Evolutionary conservation across 2,329 filamentous ascomycete genomes (phyloP).

Genomic region (Cryphonectria carpinicola): DNA sequence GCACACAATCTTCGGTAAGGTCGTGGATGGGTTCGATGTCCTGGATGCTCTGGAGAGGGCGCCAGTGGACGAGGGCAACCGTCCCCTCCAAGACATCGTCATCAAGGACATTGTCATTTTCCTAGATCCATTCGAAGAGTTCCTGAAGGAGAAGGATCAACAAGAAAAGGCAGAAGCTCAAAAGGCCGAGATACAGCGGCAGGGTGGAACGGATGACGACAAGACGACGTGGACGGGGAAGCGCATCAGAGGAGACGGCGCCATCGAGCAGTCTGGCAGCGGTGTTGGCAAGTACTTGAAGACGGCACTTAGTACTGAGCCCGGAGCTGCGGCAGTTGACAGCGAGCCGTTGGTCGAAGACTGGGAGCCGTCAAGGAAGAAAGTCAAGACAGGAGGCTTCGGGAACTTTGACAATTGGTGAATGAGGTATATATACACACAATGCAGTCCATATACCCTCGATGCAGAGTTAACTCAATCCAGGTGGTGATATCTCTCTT

Average conservation of each 20-base stretch:
- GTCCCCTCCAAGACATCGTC: conserved; percentile 76
- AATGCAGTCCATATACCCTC: conserved; percentile 9
- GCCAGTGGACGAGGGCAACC: conserved; percentile 73
- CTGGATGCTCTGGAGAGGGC: conserved; percentile 77
- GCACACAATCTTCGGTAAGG: conserved; percentile 92
- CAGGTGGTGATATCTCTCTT: conserved; percentile 10
- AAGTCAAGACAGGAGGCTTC: conserved; percentile 78
- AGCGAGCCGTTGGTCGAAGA: conserved; percentile 63
- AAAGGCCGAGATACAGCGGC: conserved; percentile 63
- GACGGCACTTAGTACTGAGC: conserved; percentile 47
- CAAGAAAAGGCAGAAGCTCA: conserved; percentile 61
- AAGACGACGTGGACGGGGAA: conserved; percentile 96
- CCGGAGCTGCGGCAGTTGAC: conserved; percentile 41
- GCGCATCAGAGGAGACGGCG: conserved; percentile 72
- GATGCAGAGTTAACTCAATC: conserved; percentile 17
- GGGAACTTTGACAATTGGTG: conserved; percentile 95
- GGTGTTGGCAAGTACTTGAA: conserved; percentile 83
- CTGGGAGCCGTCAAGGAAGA: conserved; percentile 79
- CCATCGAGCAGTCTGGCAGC: conserved; percentile 48
- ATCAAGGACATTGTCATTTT: conserved; percentile 86
- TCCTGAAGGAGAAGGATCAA: conserved; percentile 73
- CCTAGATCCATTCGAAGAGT: conserved; percentile 94
- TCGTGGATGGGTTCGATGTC: conserved; percentile 76
- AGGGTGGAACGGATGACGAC: conserved; percentile 83
- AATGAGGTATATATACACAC: conserved; percentile 26